A percentile compares a stretch with the other conserved stretches of the same genome.
Evolutionary conservation across 495 filamentous ascomycete species (phyloP).

Genomic region (Symbiotaphrina buchneri): DNA sequence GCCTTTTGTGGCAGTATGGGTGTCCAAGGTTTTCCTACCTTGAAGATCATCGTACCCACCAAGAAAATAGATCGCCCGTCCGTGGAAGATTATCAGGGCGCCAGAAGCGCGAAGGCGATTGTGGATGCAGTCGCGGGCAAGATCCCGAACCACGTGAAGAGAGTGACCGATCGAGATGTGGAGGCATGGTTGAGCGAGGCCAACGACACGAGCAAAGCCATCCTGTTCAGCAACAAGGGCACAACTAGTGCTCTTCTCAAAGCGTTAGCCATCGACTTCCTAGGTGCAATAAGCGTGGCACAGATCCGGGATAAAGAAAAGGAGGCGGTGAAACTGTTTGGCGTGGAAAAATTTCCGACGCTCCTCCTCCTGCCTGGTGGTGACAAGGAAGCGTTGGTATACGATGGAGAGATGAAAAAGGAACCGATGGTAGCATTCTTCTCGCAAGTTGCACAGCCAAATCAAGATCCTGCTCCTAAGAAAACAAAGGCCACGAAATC

Average conservation of each 20-base stretch:
- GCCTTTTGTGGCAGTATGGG: constrained; percentile 70
- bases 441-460: constrained; percentile 48
- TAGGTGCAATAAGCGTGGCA: constrained; percentile 59
- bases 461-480: constrained; percentile 41
- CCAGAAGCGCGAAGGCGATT: constrained; percentile 62
- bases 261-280: constrained; percentile 75
- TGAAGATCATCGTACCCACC: constrained; percentile 78
- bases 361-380: constrained; percentile 63
- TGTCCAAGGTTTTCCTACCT: constrained; percentile 84
- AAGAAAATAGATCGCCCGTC: constrained; percentile 64
- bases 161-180: constrained; percentile 55
- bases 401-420: constrained; percentile 76
- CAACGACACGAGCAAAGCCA: constrained; percentile 59
- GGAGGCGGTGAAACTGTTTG: constrained; percentile 47
- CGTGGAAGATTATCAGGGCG: constrained; percentile 85
- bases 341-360: constrained; percentile 54
- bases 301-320: constrained; percentile 74
- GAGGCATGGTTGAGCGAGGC: constrained; percentile 52
- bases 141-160: constrained; percentile 83
- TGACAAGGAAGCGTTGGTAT: constrained; percentile 41
- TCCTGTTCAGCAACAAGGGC: constrained; percentile 90
- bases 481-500: constrained; percentile 22
- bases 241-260: constrained; percentile 62
- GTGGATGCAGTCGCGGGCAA: constrained; percentile 63
- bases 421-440: constrained; percentile 64